Conservation (phyloP, 805 yeast genomes). For the Scheffersomyces ergatensis region DNA sequence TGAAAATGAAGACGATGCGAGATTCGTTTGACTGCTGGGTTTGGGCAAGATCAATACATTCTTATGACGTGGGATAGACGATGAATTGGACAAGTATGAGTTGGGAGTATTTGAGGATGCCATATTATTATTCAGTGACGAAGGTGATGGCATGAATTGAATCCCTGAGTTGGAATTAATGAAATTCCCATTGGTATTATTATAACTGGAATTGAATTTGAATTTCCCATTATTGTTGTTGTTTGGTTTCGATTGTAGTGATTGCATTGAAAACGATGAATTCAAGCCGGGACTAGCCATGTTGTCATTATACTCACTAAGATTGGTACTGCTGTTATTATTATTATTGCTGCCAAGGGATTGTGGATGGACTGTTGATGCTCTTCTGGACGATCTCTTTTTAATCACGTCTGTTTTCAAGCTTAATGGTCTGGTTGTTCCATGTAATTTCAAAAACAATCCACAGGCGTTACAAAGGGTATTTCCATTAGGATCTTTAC, state of each 20-base stretch:
- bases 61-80: constrained; percentile 20
- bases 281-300: not conserved
- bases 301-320: no score
- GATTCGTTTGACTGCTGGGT: constrained; percentile 17
- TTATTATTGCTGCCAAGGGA: not conserved
- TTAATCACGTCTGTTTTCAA: constrained; percentile 57
- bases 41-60: constrained; percentile 42
- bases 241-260: not conserved
- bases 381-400: constrained; percentile 48
- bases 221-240: not conserved
- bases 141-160: not conserved
- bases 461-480: constrained; percentile 68
- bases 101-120: not conserved
- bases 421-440: constrained; percentile 59
- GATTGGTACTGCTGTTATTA: not conserved
- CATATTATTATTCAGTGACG: not conserved
- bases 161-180: not conserved
- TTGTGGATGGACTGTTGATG: constrained; percentile 6
- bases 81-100: not conserved
- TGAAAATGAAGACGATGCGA: constrained; percentile 1
- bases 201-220: not conserved
- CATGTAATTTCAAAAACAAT: constrained; percentile 56
- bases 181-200: not conserved
- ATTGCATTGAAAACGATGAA: not conserved
- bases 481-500: constrained; percentile 57